These are phyloP conservation scores for Lagerstroemia speciosa DNA, from an alignment of 345 rosid genomes.

Conservation along the genomic window DNA sequence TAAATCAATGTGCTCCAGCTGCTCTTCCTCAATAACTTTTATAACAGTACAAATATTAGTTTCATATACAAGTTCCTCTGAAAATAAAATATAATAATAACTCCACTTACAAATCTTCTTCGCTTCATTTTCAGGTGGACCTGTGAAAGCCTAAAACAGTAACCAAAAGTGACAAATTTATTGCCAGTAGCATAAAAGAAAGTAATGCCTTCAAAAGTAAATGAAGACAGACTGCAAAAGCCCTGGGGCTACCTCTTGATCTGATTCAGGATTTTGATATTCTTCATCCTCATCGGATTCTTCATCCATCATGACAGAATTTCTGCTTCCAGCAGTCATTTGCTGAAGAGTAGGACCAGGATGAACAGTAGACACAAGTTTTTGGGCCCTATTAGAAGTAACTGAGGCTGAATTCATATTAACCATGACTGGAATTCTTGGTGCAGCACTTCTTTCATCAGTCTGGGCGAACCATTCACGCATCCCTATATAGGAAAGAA, in stretches of 20 bases:
- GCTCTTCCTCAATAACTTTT: conserved; percentile 67
- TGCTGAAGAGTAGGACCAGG: conserved; percentile 56
- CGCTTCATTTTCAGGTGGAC: conserved; percentile 38
- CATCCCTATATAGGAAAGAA: conserved; percentile 41
- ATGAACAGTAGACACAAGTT: conserved; percentile 36
- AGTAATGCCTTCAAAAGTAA: background rate
- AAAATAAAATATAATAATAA: conserved; percentile 7
- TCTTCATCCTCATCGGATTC: conserved; percentile 97
- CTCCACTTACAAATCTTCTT: conserved; percentile 53
- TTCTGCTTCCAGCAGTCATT: conserved; percentile 47
- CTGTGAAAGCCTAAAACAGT: conserved; percentile 38
- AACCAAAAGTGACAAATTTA: conserved; percentile 3
- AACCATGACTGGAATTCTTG: conserved; percentile 94
- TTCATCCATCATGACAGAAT: conserved; percentile 77
- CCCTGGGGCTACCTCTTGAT: conserved; percentile 52
- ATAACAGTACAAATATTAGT: no score
- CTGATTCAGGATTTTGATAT: conserved; percentile 75
- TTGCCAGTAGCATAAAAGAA: background rate
- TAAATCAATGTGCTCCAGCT: conserved; percentile 58
- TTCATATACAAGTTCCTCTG: background rate
- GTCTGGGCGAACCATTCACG: conserved; percentile 97
- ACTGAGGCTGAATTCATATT: conserved; percentile 80
- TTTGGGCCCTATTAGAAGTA: conserved; percentile 42
- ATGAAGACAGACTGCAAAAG: background rate
- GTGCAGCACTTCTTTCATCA: conserved; percentile 88